Percentiles rank a stretch among this genome's conserved stretches.
These are phyloP conservation scores for Puccinia sorghi DNA, from an alignment of 1,284 basidiomycete species.

Conservation along the genomic window DNA sequence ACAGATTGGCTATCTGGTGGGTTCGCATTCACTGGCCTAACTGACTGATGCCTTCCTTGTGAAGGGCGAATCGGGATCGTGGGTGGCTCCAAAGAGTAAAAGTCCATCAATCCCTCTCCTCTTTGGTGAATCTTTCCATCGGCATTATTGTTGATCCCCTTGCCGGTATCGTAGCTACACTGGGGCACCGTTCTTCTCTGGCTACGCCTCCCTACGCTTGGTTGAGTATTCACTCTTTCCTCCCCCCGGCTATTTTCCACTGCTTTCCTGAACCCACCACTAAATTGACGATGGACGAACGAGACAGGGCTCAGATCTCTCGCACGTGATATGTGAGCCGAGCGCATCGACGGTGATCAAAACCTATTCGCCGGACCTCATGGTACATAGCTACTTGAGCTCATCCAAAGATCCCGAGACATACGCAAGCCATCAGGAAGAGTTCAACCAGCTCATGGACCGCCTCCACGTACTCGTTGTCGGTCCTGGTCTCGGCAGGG, in stretches of 20 bases:
- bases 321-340: conserved; percentile 95
- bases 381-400: conserved; percentile 85
- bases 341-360: conserved; percentile 81
- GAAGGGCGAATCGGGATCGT: conserved; percentile 83
- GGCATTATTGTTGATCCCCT: neutral
- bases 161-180: conserved; percentile 66
- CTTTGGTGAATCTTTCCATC: neutral
- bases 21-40: neutral
- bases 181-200: conserved; percentile 91
- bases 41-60: neutral
- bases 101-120: neutral
- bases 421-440: conserved; percentile 60
- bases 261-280: neutral
- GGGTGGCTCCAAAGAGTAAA: conserved; percentile 80
- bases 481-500: conserved; percentile 69
- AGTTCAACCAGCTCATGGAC: conserved; percentile 70
- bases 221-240: conserved; percentile 61
- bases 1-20: no score
- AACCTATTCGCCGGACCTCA: conserved; percentile 87
- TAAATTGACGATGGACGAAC: conserved; percentile 45
- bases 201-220: conserved; percentile 80
- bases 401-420: conserved; percentile 41
- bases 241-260: neutral
- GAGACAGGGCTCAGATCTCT: conserved; percentile 84
- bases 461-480: conserved; percentile 89